Evolutionary conservation across 1,139 yeast genomes (phyloP), one percentile per base, ranked within the genome.

Genomic region (Saccharomyces hybrid): DNA sequence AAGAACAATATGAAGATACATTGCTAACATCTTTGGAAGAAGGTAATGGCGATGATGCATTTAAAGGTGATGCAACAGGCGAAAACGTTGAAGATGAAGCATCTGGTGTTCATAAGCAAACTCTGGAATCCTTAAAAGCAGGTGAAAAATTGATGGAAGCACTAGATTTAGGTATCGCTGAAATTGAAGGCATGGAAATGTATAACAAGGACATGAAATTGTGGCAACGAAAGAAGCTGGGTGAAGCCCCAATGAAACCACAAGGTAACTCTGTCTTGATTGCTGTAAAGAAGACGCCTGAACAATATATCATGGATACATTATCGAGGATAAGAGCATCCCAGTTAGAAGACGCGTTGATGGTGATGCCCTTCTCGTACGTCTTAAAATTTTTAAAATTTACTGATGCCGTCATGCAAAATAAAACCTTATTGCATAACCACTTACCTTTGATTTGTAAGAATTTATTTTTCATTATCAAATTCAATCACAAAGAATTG

Each of bases 111-210:
- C 80, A 83, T 49, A 85, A 85, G 62, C 97, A 90, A 71, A 90
- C 97, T 0, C 76, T 86, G 68, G 99, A 93, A 66, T 87, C 97
- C 1, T 78, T 93, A 65, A 93, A 93, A 71, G 95, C 97, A 0
- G 97, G 99, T 61, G 99, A 93, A 71, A 85, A 84, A 64, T 74
- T 93, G 52, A 85, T 90, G 80, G 99, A 93, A 67, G 97, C 98
- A 0, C 75, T 93, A 50, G 98, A 93, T 61, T 76, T 91, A 59
- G 96, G 96, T 2, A 73, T 75, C 31, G 82, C 80, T 55, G 97
- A 90, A 63, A 73, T 88, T 47, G 83, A 80, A 48, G 81, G 81
- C n/a, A 68, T 71, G 31, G 81, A 77, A 55, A 78, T 77, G 52
- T 84, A 85, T 64, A 68, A 72, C 48, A 65, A 62, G 28, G 71